Evolutionary conservation across 2,329 filamentous ascomycete genomes (phyloP), one percentile per base, ranked within the genome.

Genomic region (Metarhizium brunneum): DNA sequence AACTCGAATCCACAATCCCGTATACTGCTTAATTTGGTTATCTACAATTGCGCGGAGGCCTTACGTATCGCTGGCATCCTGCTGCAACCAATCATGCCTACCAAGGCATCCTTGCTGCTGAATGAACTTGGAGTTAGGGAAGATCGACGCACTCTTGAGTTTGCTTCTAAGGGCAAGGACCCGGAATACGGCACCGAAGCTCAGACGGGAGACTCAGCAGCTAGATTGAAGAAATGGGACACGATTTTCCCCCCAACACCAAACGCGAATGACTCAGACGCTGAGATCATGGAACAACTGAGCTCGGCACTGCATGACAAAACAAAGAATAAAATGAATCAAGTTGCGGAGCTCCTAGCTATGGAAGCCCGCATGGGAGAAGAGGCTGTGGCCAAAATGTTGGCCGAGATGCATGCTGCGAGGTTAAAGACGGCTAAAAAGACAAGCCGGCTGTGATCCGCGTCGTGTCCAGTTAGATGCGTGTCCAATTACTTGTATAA

Each of bases 1-100:
- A 62, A 68, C 2, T 61, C 65, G 2, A 66, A 69, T 6, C 60
- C 64, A 0, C 64, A 67, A 2, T 70, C 70, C 38, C 70, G 67
- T 1, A 65, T 54, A 48, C 69, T 77, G 2, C 71, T 85, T 16
- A 73, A 85, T 60, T 75, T 77, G 62, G 78, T 81, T 42, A 76
- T 99, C 32, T 96, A 83, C 68, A 77, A 87, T 47, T 76, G 79
- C 47, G 81, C 85, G 8, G 94, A 99, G 71, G 81, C 87, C 4
- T 68, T 96, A 50, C 86, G 94, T 42, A 82, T 96, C 29, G 76
- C 79, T 0, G 90, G 86, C 14, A 96, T 99, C 62, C 75, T 97
- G 50, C 74, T 99, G 48, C 92, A 96, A 69, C 91, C 94, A 1
- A 89, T 92, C 65, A 95, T 99, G 80, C 94, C 94, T 0, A 77